Conservation (phyloP, 2,329 filamentous ascomycete genomes). For the Coleophoma eucalyptorum region DNA sequence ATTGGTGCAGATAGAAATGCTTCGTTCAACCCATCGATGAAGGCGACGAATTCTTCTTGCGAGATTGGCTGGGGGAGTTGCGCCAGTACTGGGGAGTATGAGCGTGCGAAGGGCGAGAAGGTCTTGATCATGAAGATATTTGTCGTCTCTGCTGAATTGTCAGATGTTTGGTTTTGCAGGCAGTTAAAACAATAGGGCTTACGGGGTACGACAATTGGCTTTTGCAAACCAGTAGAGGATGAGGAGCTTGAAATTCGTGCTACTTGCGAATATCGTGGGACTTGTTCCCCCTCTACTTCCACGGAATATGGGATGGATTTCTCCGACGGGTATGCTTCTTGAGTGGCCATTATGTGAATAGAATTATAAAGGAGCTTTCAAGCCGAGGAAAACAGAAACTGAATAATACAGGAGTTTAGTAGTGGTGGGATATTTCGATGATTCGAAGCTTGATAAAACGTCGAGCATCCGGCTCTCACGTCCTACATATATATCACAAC, state of each 20-base stretch:
- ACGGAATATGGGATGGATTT: no score
- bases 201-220: constrained; percentile 12
- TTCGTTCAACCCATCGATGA: constrained; percentile 25
- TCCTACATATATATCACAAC: not conserved
- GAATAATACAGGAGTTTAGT: not conserved
- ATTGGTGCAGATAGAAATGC: constrained; percentile 22
- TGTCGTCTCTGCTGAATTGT: constrained; percentile 9
- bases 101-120: constrained; percentile 14
- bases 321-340: no score
- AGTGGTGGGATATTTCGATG: not conserved
- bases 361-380: not conserved
- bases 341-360: not conserved
- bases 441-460: not conserved
- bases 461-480: not conserved
- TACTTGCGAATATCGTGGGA: not conserved
- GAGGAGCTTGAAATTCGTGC: not conserved
- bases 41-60: constrained; percentile 18
- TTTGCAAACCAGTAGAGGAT: not conserved
- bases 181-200: not conserved
- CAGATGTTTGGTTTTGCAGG: not conserved
- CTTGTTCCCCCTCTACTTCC: not conserved
- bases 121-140: constrained; percentile 15
- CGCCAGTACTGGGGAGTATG: constrained; percentile 7
- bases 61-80: constrained; percentile 6
- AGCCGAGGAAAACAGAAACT: not conserved